Base-by-base conservation (phyloP, 306 rosid genomes). In the Trifolium pratense region DNA sequence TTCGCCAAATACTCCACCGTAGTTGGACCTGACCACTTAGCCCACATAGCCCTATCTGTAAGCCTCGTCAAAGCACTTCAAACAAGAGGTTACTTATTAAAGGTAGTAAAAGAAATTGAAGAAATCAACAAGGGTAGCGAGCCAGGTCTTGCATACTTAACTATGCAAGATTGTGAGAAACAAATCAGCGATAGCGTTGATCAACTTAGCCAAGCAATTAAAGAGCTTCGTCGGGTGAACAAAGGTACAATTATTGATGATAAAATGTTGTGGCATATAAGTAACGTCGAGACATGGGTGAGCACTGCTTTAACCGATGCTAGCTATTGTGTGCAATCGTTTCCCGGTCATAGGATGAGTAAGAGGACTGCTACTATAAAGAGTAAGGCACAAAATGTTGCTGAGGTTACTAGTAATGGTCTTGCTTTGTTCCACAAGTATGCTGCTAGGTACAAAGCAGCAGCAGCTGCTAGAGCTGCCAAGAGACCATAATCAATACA, bases 241-340 rank as follows among this genome's bases (percentile, higher is more conserved):
- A 20, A 51, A 21, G 39, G 61, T 37, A 12, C 75, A 5, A 62
- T 29, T 1, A 78, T 75, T 8, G 81, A 80, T 32, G 81, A 76
- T 29, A 37, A 16, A 3, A 37, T 80, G 23, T 74, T 80, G 67
- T 90, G 90, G 90, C 96, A 87, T 12, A 71, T 87, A 9, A 84
- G 89, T 9, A 86, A 87, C 1, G 87, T 90, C 4, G 86, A 90
- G 78, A 64, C 90, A 5, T 90, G 96, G 96, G 81, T 80, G 16
- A 77, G 90, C 34, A 68, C 87, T 6, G 92, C 96, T 10, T 42
- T 86, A 42, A 90, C 90, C 0, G 90, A 84, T 75, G 90, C 90
- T 32, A 78, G 79, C 62, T 70, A 65, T 61, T 90, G 96, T 46
- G 82, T 84, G 15, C 79, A 84, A 20, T 80, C 73, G 7, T 74